A percentile compares a stretch with the other conserved stretches of the same genome.
These are phyloP conservation scores for Suillus spraguei DNA, from an alignment of 768 basidiomycete genomes.

Conservation along the genomic window DNA sequence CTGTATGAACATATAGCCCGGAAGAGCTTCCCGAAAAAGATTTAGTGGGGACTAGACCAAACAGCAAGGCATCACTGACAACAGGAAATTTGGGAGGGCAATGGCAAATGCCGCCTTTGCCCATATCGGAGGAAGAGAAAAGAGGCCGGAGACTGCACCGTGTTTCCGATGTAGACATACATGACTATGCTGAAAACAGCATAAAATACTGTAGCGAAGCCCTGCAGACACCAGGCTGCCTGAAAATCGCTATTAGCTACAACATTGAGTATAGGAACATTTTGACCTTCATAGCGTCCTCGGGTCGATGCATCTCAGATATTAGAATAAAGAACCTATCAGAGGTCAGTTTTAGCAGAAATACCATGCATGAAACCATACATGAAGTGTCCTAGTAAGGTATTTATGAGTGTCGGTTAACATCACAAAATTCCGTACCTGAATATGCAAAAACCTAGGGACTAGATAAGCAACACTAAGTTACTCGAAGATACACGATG, in stretches of 20 bases:
- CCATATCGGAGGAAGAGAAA: slow-evolving; percentile 52
- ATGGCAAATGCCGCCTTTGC: slow-evolving; percentile 52
- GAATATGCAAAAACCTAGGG: slow-evolving; percentile 53
- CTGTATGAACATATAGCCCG: slow-evolving; percentile 51
- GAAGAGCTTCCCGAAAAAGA: slow-evolving; percentile 36
- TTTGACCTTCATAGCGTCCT: slow-evolving; percentile 57
- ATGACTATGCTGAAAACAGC: slow-evolving; percentile 45
- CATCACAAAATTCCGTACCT: slow-evolving; percentile 31
- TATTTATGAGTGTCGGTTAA: neutral
- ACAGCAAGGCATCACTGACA: slow-evolving; percentile 33
- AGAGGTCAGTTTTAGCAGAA: slow-evolving; percentile 9
- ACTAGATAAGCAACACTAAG: neutral
- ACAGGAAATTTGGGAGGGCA: slow-evolving; percentile 52
- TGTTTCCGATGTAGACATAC: slow-evolving; percentile 51
- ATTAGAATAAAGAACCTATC: slow-evolving; percentile 59
- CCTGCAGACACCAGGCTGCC: slow-evolving; percentile 59
- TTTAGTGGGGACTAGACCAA: neutral
- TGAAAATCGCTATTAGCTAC: slow-evolving; percentile 14
- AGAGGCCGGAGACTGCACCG: slow-evolving; percentile 47
- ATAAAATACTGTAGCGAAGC: slow-evolving; percentile 54
- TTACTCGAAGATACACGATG: neutral
- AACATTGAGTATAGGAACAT: neutral
- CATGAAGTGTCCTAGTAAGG: slow-evolving; percentile 51
- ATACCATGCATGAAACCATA: slow-evolving; percentile 23
- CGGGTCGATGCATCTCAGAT: slow-evolving; percentile 53